Evolutionary conservation across 2,329 filamentous ascomycete species (phyloP).

Genomic region (Fusarium albidum): DNA sequence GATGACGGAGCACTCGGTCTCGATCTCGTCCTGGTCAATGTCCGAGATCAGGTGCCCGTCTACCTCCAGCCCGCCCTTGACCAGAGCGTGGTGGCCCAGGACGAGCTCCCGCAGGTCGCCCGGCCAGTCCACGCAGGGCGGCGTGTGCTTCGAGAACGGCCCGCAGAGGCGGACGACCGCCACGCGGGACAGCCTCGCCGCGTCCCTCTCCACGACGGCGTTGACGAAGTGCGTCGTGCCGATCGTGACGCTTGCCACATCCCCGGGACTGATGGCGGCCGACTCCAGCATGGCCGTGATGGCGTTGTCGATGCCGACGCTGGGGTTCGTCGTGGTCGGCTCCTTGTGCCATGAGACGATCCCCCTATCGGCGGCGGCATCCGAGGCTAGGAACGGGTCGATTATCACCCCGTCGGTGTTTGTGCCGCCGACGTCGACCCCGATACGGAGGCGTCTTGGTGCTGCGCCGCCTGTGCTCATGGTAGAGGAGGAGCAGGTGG

Average conservation of each 20-base stretch:
- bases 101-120: slow-evolving; percentile 56
- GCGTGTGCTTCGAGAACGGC: slow-evolving; percentile 59
- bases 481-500: not conserved
- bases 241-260: slow-evolving; percentile 59
- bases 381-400: slow-evolving; percentile 49
- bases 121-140: slow-evolving; percentile 63
- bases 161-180: slow-evolving; percentile 64
- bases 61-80: slow-evolving; percentile 61
- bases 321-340: slow-evolving; percentile 57
- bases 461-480: slow-evolving; percentile 11
- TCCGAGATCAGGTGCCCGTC: slow-evolving; percentile 57
- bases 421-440: slow-evolving; percentile 59
- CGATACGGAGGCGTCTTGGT: slow-evolving; percentile 48
- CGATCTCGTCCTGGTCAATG: slow-evolving; percentile 53
- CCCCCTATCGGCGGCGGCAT: slow-evolving; percentile 49
- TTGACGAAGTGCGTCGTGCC: slow-evolving; percentile 68
- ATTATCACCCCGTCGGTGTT: slow-evolving; percentile 63
- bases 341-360: slow-evolving; percentile 60
- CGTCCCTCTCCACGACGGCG: slow-evolving; percentile 63
- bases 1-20: slow-evolving; percentile 49
- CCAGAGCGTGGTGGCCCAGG: slow-evolving; percentile 53
- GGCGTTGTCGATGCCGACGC: slow-evolving; percentile 54
- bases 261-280: slow-evolving; percentile 42
- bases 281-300: slow-evolving; percentile 54
- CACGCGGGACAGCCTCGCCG: slow-evolving; percentile 55